Conservation (phyloP, 768 basidiomycete genomes). For the Podaxis sp. region DNA sequence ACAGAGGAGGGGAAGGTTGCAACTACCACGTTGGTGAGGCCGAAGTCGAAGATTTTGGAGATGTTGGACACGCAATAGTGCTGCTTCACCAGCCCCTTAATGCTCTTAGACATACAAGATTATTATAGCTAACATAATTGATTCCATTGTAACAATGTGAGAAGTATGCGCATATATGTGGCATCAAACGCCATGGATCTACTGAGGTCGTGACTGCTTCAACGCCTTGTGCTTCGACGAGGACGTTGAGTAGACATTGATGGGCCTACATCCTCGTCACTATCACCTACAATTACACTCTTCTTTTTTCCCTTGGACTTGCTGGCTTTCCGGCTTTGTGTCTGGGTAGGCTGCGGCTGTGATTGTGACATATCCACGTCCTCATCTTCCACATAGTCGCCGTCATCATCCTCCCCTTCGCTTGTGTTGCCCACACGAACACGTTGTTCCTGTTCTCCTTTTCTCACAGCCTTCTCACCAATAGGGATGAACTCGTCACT, state of each 20-base stretch:
- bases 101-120: slow-evolving; percentile 1
- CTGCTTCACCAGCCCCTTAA: background rate
- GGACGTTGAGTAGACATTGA: slow-evolving; percentile 27
- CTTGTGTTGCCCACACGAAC: slow-evolving; percentile 30
- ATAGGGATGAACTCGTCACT: slow-evolving; percentile 50
- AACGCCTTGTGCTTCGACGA: slow-evolving; percentile 28
- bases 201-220: background rate
- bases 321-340: slow-evolving; percentile 5
- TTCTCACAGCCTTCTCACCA: slow-evolving; percentile 68
- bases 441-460: slow-evolving; percentile 52
- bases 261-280: slow-evolving; percentile 32
- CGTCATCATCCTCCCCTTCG: slow-evolving; percentile 44
- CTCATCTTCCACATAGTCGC: slow-evolving; percentile 39
- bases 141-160: background rate
- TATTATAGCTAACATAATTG: background rate
- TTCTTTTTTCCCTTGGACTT: slow-evolving; percentile 32
- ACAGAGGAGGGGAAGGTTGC: slow-evolving; percentile 48
- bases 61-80: slow-evolving; percentile 2
- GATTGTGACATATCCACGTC: slow-evolving; percentile 35
- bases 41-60: slow-evolving; percentile 10
- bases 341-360: slow-evolving; percentile 12
- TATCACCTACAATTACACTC: slow-evolving; percentile 32
- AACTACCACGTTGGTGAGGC: slow-evolving; percentile 16
- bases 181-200: background rate
- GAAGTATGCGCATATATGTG: background rate